Conservation (phyloP, 2,329 filamentous ascomycete species). For the Alternaria sp. region DNA sequence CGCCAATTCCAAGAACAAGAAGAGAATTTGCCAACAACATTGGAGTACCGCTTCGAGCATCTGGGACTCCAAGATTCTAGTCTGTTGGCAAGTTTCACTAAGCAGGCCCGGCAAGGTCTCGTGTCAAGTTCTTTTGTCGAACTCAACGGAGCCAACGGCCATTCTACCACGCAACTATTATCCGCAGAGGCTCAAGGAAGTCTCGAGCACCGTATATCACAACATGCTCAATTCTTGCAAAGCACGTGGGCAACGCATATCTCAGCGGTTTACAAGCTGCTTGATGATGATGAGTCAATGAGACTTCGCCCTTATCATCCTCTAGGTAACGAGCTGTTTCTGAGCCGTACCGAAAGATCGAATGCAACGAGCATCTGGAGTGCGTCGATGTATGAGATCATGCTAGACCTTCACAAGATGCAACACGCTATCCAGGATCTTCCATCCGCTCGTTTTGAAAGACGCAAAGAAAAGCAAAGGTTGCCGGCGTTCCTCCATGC, state of each 20-base stretch:
- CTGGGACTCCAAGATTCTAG: conserved; percentile 41
- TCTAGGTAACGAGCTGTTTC: conserved; percentile 53
- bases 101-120: conserved; percentile 29
- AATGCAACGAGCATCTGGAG: conserved; percentile 18
- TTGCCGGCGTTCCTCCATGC: conserved; percentile 39
- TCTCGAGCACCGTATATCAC: conserved; percentile 9
- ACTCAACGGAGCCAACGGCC: conserved; percentile 3
- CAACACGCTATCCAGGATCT: conserved; percentile 32
- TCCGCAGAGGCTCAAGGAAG: background rate
- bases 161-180: background rate
- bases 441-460: conserved; percentile 41
- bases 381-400: conserved; percentile 37
- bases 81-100: conserved; percentile 38
- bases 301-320: conserved; percentile 50
- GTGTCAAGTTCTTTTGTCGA: background rate
- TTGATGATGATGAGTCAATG: conserved; percentile 21
- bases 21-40: conserved; percentile 4
- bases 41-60: conserved; percentile 43
- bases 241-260: conserved; percentile 25
- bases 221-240: conserved; percentile 43
- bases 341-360: conserved; percentile 30
- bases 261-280: conserved; percentile 1
- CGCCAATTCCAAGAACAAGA: conserved; percentile 33
- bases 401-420: conserved; percentile 41
- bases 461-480: conserved; percentile 44